Base-by-base conservation (phyloP, 345 rosid species). In the Salix caprea region DNA sequence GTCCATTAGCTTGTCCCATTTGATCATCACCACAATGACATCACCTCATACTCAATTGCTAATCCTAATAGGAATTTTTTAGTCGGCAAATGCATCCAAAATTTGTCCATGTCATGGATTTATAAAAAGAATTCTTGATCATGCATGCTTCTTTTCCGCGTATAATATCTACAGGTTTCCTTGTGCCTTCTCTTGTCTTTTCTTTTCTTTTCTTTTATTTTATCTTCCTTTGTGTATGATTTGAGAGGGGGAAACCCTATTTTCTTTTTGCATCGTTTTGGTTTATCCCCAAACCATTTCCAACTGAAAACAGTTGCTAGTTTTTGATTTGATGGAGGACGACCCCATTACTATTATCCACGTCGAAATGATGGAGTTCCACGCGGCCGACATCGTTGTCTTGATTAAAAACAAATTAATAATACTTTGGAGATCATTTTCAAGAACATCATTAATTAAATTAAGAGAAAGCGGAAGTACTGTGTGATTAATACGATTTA, bases 341-440 rank as follows among this genome's bases (percentile, higher is more conserved):
- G 84, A 12, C 42, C 72, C 77, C 76, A 79, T 74, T 77, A 64
- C 37, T 79, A 76, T 73, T 73, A 14, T 81, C 83, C 89, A 69
- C 73, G 80, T 81, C 78, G 78, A 75, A 73, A 65, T 70, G 76
- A 69, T 80, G 85, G 77, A 79, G 28, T 78, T 81, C 78, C 82
- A 81, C 87, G 78, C 67, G 36, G 40, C 74, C 73, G 50, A 28
- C 81, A 67, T 78, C 66, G 6, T 67, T 68, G 36, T 65, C 78
- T 9, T 34, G 10, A 68, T 62, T 80, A 15, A 65, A 65, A 30
- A 65, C 39, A 65, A 26, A 40, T 28, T 65, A 34, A 34, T 6
- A 65, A 2, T 16, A 65, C 68, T 15, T 18, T 16, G 68, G 32
- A 65, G 68, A 65, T 65, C 40, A 19, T 32, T 32, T 13, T 13